Evolutionary conservation across 139 green algal species (phyloP), one percentile per base, ranked within the genome.

Genomic region (Chlamydomonas eustigma): DNA sequence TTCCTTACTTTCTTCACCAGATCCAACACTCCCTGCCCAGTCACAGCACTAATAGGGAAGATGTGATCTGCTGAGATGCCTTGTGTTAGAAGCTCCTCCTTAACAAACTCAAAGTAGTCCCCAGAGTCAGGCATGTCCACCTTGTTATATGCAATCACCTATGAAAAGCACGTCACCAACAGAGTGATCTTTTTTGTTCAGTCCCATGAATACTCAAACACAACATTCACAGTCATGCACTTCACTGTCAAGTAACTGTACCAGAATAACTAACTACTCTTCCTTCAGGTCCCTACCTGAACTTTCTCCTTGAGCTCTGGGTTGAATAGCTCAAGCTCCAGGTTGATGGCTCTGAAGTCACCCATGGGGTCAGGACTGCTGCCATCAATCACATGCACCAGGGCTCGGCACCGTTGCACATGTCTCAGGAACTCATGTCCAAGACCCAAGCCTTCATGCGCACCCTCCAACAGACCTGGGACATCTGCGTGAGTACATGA

Each of bases 341-440:
- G 83, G 50, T 87, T 84, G 77, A 96, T 94, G 52, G 92, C 88
- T 30, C 89, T 76, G 81, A 88, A 98, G 87, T 99, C 96, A 8
- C 91, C 91, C 30, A 97, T 76, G 24, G 94, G 94, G 81, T 99
- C 93, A 0, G 86, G 88, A 37, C 75, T 89, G 51, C 88, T 95
- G 78, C 95, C 95, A 73, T 99, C 96, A 2, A 99, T 77, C 24
- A 99, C 83, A 67, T 99, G 96, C 73, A 98, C 89, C 44, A 99
- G 89, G 38, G 90, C 85, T 30, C 85, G 80, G 74, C 85, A 90
- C 38, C 88, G 80, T 67, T 86, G 78, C 64, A 87, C 82, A 77
- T 94, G 91, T 25, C 71, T 63, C 22, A 76, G 39, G 71, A 76
- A 76, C 50, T 76, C 71, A 68, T 76, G 71, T 3, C 96, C 96